Base-by-base conservation (phyloP, 2,329 filamentous ascomycete genomes). In the Plenodomus tracheiphilus region DNA sequence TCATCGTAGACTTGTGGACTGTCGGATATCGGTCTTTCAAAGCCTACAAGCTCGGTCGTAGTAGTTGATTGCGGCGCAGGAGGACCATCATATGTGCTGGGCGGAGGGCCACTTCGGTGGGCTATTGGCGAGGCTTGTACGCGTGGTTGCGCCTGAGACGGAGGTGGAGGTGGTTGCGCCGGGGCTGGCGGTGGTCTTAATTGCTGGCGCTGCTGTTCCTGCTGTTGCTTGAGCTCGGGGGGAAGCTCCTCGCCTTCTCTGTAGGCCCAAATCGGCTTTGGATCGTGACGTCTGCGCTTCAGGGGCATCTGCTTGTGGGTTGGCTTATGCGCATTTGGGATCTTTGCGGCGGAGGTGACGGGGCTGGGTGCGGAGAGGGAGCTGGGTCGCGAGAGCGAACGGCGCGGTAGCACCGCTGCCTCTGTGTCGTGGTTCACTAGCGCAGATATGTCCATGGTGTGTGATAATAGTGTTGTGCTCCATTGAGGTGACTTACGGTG, bases 1-100 rank as follows among this genome's bases (percentile, higher is more conserved):
- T 92, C 86, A 59, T 94, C 88, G 46, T 85, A 81, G 43, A 71
- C 56, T 0, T 89, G 88, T 51, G 85, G 84, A 9, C 83, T 77
- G 40, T 87, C 85, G 1, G 85, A 86, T 39, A 96, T 86, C 28
- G 85, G 80, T 6, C 79, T 78, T 51, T 82, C 79, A 72, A 76
- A 81, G 30, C 64, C 65, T 10, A 44, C 20, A 36, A 66, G 63
- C 22, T 62, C 63, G 16, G 47, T 49, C 7, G 40, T 40, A 4
- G 49, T 34, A 2, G 36, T 37, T n/a, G 39, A 39, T 13, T 52
- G 53, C 15, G 11, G 28, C 28, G 28, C 28, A 15, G 58, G 47
- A 8, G 56, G 43, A 16, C 35, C 51, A 15, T 39, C 49, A 7
- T 57, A 32, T 15, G 47, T 53, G 15, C 44, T 43, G 7, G 49